These are phyloP conservation scores for Pythium brassicae DNA, from an alignment of 352 stramenopile genomes.

Conservation along the genomic window DNA sequence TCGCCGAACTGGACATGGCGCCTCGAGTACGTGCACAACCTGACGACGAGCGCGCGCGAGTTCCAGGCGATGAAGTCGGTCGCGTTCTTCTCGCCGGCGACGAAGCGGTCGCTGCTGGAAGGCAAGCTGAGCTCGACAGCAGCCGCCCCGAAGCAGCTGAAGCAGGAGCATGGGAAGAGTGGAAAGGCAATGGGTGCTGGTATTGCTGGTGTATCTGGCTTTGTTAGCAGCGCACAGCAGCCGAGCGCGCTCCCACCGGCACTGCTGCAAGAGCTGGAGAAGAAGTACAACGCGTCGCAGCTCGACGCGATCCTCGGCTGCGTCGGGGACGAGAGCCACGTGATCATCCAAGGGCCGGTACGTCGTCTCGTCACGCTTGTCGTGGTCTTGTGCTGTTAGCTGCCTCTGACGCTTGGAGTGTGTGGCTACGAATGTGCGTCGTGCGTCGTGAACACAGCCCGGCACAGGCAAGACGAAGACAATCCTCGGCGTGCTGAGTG, in stretches of 20 bases:
- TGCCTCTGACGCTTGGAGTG: too few species aligned
- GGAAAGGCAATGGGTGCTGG: too few species aligned
- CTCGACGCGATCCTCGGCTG: constrained; percentile 64
- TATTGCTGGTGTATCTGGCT: neutral
- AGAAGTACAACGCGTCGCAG: constrained; percentile 74
- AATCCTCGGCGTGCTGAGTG: constrained; percentile 67
- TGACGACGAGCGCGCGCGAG: constrained; percentile 72
- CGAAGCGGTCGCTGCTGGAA: constrained; percentile 45
- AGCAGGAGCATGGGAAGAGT: neutral
- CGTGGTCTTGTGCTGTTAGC: neutral
- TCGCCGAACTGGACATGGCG: constrained; percentile 54
- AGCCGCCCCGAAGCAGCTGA: constrained; percentile 1
- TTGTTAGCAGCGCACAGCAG: constrained; percentile 4
- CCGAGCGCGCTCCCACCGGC: constrained; percentile 30
- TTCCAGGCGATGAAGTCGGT: constrained; percentile 75
- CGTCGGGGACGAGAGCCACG: constrained; percentile 50
- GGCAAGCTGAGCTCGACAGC: constrained; percentile 30
- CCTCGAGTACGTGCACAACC: constrained; percentile 66
- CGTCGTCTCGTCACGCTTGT: constrained; percentile 5
- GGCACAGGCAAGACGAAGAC: constrained; percentile 84
- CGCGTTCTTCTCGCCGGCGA: constrained; percentile 39
- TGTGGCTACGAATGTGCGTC: too few species aligned
- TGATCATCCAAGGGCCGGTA: constrained; percentile 83
- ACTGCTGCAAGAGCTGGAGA: constrained; percentile 42
- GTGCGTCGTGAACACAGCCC: constrained; percentile 48